Evolutionary conservation across 108 stramenopile genomes (phyloP).

Genomic region (Cafeteria roenbergensis): DNA sequence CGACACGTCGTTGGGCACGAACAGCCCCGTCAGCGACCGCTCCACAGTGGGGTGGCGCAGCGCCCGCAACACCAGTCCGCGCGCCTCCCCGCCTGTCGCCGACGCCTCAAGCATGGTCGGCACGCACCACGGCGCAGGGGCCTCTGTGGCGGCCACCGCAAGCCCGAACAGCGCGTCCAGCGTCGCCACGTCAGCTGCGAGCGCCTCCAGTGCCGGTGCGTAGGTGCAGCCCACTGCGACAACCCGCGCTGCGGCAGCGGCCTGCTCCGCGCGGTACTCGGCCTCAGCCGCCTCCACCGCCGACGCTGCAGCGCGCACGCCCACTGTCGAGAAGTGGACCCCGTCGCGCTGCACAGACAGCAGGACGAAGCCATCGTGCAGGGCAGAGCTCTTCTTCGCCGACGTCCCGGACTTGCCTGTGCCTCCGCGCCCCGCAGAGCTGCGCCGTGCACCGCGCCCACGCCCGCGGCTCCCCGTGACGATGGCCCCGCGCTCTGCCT

Average conservation of each 20-base stretch:
- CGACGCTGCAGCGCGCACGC: neutral
- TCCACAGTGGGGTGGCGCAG: conserved; percentile 31
- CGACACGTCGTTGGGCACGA: conserved; percentile 30
- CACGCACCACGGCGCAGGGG: conserved; percentile 15
- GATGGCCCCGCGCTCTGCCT: neutral
- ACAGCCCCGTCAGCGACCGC: conserved; percentile 13
- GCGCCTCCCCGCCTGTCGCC: neutral
- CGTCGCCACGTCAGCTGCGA: neutral
- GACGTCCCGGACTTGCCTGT: neutral
- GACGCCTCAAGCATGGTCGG: conserved; percentile 19
- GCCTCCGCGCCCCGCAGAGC: no score
- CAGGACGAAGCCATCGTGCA: conserved; percentile 34
- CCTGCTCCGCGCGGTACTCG: neutral
- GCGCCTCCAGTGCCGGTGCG: neutral
- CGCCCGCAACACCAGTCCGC: conserved; percentile 3
- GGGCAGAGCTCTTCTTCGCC: neutral
- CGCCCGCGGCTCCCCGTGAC: no score
- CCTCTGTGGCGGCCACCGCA: conserved; percentile 2
- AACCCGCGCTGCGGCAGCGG: conserved; percentile 2
- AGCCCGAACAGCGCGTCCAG: conserved; percentile 16
- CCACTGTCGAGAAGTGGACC: conserved; percentile 68
- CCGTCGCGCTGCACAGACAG: conserved; percentile 76
- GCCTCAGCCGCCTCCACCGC: neutral
- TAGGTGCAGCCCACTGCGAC: conserved; percentile 26
- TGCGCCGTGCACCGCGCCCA: neutral